These are phyloP conservation scores for Lachancea cidri DNA, from an alignment of 805 yeast genomes.

Conservation along the genomic window DNA sequence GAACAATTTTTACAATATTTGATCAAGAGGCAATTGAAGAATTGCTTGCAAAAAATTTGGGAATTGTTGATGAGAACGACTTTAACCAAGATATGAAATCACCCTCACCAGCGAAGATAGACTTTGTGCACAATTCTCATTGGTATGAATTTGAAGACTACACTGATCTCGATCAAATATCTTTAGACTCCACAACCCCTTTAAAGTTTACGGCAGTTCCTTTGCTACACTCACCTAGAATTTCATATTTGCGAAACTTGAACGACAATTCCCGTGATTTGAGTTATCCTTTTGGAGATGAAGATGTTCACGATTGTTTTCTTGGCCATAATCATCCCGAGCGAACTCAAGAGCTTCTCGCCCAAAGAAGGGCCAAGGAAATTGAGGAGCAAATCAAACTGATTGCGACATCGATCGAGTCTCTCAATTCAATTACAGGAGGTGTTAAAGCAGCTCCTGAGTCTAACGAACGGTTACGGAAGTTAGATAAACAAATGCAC, in stretches of 20 bases:
- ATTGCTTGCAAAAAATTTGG: slow-evolving; percentile 12
- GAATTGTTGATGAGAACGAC: slow-evolving; percentile 9
- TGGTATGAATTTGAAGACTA: slow-evolving; percentile 82
- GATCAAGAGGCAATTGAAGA: slow-evolving; percentile 48
- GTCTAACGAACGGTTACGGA: slow-evolving; percentile 2
- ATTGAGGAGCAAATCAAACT: slow-evolving; percentile 36
- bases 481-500: slow-evolving; percentile 24
- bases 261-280: slow-evolving; percentile 41
- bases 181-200: slow-evolving; percentile 38
- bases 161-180: slow-evolving; percentile 56
- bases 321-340: slow-evolving; percentile 51
- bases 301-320: slow-evolving; percentile 48
- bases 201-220: slow-evolving; percentile 40
- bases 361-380: slow-evolving; percentile 36
- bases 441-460: slow-evolving; percentile 1
- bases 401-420: slow-evolving; percentile 26
- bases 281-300: slow-evolving; percentile 55
- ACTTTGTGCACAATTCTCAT: slow-evolving; percentile 15
- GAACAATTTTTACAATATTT: slow-evolving; percentile 61
- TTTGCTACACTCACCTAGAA: slow-evolving; percentile 49
- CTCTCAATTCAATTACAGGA: slow-evolving; percentile 9
- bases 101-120: slow-evolving; percentile 4
- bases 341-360: slow-evolving; percentile 44
- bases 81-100: background rate
- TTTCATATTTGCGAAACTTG: slow-evolving; percentile 54